These are phyloP conservation scores for Amniculicola lignicola DNA, from an alignment of 495 filamentous ascomycete genomes.

Conservation along the genomic window DNA sequence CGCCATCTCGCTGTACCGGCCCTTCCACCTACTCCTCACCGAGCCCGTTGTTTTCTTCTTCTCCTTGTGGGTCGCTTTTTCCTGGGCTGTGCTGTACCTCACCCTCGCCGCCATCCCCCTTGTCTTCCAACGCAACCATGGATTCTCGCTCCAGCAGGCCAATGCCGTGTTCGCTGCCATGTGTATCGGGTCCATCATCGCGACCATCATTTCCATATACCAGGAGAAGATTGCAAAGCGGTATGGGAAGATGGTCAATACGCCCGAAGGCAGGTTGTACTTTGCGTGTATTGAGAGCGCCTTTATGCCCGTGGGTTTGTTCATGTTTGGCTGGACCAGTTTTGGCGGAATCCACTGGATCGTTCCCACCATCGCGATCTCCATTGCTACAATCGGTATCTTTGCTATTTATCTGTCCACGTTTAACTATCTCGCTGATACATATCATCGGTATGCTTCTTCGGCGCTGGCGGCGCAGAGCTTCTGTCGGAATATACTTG, in stretches of 20 bases:
- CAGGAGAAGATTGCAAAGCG: conserved; percentile 57
- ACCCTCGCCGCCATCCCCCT: conserved; percentile 75
- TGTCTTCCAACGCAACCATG: conserved; percentile 68
- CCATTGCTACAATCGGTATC: conserved; percentile 80
- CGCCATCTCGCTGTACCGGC: conserved; percentile 68
- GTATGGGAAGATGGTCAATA: conserved; percentile 47
- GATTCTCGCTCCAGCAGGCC: conserved; percentile 63
- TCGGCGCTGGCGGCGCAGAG: conserved; percentile 86
- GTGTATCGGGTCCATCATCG: conserved; percentile 63
- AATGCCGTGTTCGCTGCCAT: conserved; percentile 75
- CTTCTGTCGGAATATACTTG: conserved; percentile 76
- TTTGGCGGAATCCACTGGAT: conserved; percentile 71
- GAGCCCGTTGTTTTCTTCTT: conserved; percentile 96
- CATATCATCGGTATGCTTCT: conserved; percentile 78
- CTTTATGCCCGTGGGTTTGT: conserved; percentile 70
- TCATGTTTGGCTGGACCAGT: conserved; percentile 79
- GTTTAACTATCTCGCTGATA: conserved; percentile 94
- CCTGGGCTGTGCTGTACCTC: conserved; percentile 87
- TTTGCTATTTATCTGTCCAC: conserved; percentile 84
- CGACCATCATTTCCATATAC: conserved; percentile 70
- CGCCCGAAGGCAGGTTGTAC: conserved; percentile 77
- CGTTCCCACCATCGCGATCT: conserved; percentile 66
- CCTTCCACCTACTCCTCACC: conserved; percentile 82
- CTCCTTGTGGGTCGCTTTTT: conserved; percentile 84
- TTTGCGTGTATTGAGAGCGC: conserved; percentile 72